A percentile compares a stretch with the other conserved stretches of the same genome.
Evolutionary conservation across 176 grass and related monocot genomes (phyloP).

Genomic region (Hsuehochloa calcarea): DNA sequence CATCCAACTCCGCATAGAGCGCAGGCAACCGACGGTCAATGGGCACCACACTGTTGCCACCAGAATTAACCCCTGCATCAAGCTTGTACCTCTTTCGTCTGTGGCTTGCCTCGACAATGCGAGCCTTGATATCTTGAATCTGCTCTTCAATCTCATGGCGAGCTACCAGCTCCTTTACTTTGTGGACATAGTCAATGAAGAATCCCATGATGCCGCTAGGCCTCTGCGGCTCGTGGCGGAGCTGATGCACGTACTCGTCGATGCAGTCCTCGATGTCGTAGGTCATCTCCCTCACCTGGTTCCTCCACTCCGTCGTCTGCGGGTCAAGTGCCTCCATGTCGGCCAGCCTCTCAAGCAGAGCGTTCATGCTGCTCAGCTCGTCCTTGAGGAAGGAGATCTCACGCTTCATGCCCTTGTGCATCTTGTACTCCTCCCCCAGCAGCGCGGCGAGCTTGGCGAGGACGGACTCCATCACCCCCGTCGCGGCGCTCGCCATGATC

Average conservation of each 20-base stretch:
- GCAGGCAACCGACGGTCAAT: constrained; percentile 12
- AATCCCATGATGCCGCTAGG: background rate
- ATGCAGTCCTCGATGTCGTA: constrained; percentile 32
- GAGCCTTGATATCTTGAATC: constrained; percentile 30
- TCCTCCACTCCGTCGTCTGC: constrained; percentile 36
- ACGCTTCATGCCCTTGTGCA: background rate
- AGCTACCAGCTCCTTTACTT: background rate
- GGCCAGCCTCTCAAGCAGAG: background rate
- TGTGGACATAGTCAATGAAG: background rate
- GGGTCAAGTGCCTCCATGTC: background rate
- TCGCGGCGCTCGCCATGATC: constrained; percentile 29
- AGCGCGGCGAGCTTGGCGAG: constrained; percentile 25
- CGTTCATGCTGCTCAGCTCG: constrained; percentile 39
- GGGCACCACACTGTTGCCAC: background rate
- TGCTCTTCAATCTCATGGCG: constrained; percentile 1
- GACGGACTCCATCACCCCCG: constrained; percentile 37
- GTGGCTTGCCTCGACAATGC: background rate
- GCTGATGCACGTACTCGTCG: background rate
- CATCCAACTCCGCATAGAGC: constrained; percentile 2
- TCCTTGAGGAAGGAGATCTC: constrained; percentile 30
- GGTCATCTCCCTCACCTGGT: constrained; percentile 41
- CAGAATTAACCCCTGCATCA: background rate
- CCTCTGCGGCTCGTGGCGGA: background rate
- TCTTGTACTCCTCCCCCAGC: constrained; percentile 13
- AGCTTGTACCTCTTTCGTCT: constrained; percentile 33